Evolutionary conservation across 2,329 filamentous ascomycete species (phyloP).

Genomic region (Pseudogymnoascus sp.): DNA sequence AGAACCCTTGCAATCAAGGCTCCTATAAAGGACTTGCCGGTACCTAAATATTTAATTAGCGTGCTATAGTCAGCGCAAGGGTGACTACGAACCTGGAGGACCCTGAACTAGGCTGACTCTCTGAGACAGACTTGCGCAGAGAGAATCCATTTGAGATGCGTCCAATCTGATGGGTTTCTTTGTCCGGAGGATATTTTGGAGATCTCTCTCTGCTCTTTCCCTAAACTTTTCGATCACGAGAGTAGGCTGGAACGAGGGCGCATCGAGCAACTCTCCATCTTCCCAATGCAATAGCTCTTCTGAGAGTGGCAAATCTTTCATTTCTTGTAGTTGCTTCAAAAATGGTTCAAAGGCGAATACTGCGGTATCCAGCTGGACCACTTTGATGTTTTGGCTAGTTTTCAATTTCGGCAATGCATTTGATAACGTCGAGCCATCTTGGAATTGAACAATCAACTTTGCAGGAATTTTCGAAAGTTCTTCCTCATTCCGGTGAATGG

Average conservation of each 20-base stretch:
- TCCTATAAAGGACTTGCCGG: conserved; percentile 70
- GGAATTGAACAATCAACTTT: conserved; percentile 44
- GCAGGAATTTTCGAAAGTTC: conserved; percentile 39
- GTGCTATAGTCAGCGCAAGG: conserved; percentile 4
- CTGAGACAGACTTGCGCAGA: conserved; percentile 47
- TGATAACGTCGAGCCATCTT: conserved; percentile 37
- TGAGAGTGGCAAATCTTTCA: conserved; percentile 48
- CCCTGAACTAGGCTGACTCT: conserved; percentile 61
- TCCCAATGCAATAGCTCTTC: conserved; percentile 41
- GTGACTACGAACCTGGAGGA: conserved; percentile 46
- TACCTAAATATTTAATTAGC: conserved; percentile 40
- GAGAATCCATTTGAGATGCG: conserved; percentile 47
- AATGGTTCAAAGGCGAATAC: conserved; percentile 66
- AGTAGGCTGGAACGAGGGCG: conserved; percentile 17
- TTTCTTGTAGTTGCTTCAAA: conserved; percentile 49
- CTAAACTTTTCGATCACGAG: conserved; percentile 24
- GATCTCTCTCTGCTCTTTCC: conserved; percentile 19
- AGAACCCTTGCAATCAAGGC: conserved; percentile 53
- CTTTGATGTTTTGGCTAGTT: conserved; percentile 31
- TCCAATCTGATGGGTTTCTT: conserved; percentile 36
- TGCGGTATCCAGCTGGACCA: conserved; percentile 56
- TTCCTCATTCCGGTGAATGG: conserved; percentile 44
- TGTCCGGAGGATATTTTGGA: conserved; percentile 28
- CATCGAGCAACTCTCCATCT: conserved; percentile 13
- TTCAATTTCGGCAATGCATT: conserved; percentile 42